A percentile compares a stretch with the other conserved stretches of the same genome.
Conservation (phyloP, 805 yeast genomes). For the Zygotorulaspora danielsina region DNA sequence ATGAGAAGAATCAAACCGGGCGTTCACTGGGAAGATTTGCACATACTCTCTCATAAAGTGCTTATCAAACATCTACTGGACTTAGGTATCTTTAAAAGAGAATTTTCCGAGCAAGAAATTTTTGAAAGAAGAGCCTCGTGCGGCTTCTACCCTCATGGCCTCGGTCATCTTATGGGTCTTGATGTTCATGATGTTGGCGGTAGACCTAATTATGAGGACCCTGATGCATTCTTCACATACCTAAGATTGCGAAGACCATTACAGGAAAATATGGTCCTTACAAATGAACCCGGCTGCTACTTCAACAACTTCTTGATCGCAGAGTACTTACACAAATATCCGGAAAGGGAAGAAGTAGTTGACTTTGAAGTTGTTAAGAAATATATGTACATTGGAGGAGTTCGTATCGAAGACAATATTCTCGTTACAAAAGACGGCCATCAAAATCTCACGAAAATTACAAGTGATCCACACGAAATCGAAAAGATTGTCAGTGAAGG, state of each 20-base stretch:
- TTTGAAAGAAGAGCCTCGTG: constrained; percentile 66
- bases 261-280: constrained; percentile 74
- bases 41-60: constrained; percentile 71
- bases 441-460: constrained; percentile 77
- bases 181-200: constrained; percentile 98
- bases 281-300: constrained; percentile 94
- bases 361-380: constrained; percentile 61
- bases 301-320: constrained; percentile 79
- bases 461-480: constrained; percentile 82
- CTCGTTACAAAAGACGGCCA: constrained; percentile 70
- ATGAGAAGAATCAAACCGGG: constrained; percentile 78
- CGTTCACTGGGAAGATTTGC: constrained; percentile 79
- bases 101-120: constrained; percentile 57
- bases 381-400: constrained; percentile 93
- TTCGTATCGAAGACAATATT: constrained; percentile 91
- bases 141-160: constrained; percentile 89
- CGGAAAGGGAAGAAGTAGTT: constrained; percentile 52
- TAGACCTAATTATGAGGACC: constrained; percentile 75
- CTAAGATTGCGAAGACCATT: constrained; percentile 76
- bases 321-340: constrained; percentile 47
- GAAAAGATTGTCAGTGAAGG: constrained; percentile 72
- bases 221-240: constrained; percentile 69
- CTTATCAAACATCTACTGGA: constrained; percentile 65
- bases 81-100: constrained; percentile 70
- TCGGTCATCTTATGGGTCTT: constrained; percentile 91